Percentiles rank a stretch among this genome's conserved stretches.
Evolutionary conservation across 345 rosid genomes (phyloP).

Genomic region (Chamaenerion angustifolium): DNA sequence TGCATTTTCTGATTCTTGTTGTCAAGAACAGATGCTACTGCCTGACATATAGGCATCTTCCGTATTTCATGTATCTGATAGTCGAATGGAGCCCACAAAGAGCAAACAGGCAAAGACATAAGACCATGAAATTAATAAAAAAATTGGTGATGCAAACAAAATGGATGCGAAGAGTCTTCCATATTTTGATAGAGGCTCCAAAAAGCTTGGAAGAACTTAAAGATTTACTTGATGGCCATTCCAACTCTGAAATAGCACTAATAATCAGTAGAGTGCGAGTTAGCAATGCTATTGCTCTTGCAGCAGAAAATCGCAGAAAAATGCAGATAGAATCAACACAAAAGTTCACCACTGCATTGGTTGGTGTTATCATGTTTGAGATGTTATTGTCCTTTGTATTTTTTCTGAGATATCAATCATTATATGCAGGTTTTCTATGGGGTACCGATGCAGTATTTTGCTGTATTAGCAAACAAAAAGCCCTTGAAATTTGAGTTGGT

Average conservation of each 20-base stretch:
- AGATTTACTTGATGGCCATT: slow-evolving; percentile 35
- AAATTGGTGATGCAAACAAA: slow-evolving; percentile 9
- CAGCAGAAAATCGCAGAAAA: slow-evolving; percentile 88
- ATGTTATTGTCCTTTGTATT: background rate
- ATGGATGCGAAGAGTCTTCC: slow-evolving; percentile 38
- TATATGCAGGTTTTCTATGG: slow-evolving; percentile 78
- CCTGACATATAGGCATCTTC: too few species aligned
- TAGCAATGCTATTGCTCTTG: slow-evolving; percentile 56
- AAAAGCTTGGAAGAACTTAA: slow-evolving; percentile 52
- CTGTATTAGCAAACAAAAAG: slow-evolving; percentile 50
- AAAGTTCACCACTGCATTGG: background rate
- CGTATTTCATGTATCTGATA: too few species aligned
- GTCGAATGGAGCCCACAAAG: slow-evolving; percentile 18
- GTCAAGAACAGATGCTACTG: too few species aligned
- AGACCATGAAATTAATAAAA: slow-evolving; percentile 13
- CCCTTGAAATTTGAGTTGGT: slow-evolving; percentile 69
- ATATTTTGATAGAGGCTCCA: slow-evolving; percentile 63
- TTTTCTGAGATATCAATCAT: slow-evolving; percentile 3
- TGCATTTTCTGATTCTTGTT: too few species aligned
- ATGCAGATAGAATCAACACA: slow-evolving; percentile 46
- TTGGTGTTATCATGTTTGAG: too few species aligned
- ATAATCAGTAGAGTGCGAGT: slow-evolving; percentile 53
- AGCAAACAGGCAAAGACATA: slow-evolving; percentile 20
- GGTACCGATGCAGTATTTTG: slow-evolving; percentile 76
- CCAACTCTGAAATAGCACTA: slow-evolving; percentile 36